Evolutionary conservation across 2,329 filamentous ascomycete genomes (phyloP).

Genomic region (Microdochium bolleyi): DNA sequence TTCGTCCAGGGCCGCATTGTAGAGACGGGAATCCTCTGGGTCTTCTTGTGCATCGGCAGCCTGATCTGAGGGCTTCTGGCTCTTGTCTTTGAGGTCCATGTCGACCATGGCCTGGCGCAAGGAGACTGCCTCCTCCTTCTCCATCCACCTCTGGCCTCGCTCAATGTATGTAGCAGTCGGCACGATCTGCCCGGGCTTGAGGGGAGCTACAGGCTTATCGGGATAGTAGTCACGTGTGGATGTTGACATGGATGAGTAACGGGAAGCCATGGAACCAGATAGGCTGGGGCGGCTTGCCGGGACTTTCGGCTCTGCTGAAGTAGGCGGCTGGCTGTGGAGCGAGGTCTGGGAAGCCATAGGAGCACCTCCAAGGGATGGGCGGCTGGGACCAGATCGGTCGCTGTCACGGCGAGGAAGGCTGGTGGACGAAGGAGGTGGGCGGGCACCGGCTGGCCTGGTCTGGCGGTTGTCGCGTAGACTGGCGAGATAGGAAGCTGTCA

Average conservation of each 20-base stretch:
- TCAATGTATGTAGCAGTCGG: constrained; percentile 65
- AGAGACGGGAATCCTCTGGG: constrained; percentile 55
- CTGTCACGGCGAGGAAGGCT: constrained; percentile 19
- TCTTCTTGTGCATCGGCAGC: constrained; percentile 20
- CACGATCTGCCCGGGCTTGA: constrained; percentile 53
- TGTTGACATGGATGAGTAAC: constrained; percentile 37
- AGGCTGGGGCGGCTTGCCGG: constrained; percentile 27
- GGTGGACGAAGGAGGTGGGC: constrained; percentile 44
- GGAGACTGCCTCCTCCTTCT: constrained; percentile 68
- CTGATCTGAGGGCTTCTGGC: constrained; percentile 13
- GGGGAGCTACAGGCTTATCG: constrained; percentile 28
- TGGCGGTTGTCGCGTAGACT: constrained; percentile 62
- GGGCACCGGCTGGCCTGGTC: constrained; percentile 61
- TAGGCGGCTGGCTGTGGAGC: background rate
- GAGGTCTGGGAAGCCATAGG: background rate
- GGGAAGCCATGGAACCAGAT: constrained; percentile 38
- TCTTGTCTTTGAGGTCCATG: constrained; percentile 48
- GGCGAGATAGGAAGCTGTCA: constrained; percentile 59
- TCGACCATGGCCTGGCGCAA: constrained; percentile 66
- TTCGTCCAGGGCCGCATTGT: constrained; percentile 65
- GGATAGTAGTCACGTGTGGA: constrained; percentile 46
- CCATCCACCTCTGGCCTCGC: constrained; percentile 68
- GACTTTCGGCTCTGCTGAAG: constrained; percentile 5
- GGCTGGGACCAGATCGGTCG: constrained; percentile 14
- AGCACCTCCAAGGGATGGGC: constrained; percentile 16